phyloP scores from a whole-genome alignment of 2,329 filamentous ascomycete species.

The Rugonectria rugulosa region DNA sequence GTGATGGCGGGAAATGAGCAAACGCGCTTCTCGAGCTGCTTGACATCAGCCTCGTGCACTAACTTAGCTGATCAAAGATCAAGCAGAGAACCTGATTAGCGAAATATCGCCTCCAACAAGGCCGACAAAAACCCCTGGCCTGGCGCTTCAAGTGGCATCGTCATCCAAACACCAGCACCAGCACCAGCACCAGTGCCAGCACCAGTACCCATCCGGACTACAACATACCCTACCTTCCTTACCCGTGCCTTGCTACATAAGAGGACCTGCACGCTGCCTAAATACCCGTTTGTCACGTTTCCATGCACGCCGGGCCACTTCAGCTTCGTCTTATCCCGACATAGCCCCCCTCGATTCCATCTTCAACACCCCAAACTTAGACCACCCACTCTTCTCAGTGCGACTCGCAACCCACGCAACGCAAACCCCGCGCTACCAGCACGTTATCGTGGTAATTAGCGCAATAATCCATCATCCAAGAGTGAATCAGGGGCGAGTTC shows the following conservation, averaged over 20 bases:
- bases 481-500: slow-evolving; percentile 1
- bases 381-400: slow-evolving; percentile 28
- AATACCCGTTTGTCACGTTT: slow-evolving; percentile 37
- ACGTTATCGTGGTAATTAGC: slow-evolving; percentile 31
- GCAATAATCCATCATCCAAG: slow-evolving; percentile 17
- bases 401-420: slow-evolving; percentile 17
- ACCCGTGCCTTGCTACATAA: slow-evolving; percentile 8
- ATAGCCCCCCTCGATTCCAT: slow-evolving; percentile 19
- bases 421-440: slow-evolving; percentile 19
- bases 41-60: slow-evolving; percentile 25
- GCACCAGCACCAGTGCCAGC: slow-evolving; percentile 23
- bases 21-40: slow-evolving; percentile 15
- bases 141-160: slow-evolving; percentile 28
- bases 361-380: slow-evolving; percentile 20
- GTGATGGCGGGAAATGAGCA: slow-evolving; percentile 24
- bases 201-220: slow-evolving; percentile 34
- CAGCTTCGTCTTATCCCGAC: slow-evolving; percentile 29
- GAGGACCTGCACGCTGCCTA: slow-evolving; percentile 32
- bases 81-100: slow-evolving; percentile 31
- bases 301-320: slow-evolving; percentile 32
- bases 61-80: slow-evolving; percentile 18
- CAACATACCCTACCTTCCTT: slow-evolving; percentile 33
- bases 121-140: slow-evolving; percentile 34
- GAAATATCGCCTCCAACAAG: slow-evolving; percentile 23
- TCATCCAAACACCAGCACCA: slow-evolving; percentile 30